phyloP scores from a whole-genome alignment of 2,329 filamentous ascomycete species.

The Diaporthe sp. region DNA sequence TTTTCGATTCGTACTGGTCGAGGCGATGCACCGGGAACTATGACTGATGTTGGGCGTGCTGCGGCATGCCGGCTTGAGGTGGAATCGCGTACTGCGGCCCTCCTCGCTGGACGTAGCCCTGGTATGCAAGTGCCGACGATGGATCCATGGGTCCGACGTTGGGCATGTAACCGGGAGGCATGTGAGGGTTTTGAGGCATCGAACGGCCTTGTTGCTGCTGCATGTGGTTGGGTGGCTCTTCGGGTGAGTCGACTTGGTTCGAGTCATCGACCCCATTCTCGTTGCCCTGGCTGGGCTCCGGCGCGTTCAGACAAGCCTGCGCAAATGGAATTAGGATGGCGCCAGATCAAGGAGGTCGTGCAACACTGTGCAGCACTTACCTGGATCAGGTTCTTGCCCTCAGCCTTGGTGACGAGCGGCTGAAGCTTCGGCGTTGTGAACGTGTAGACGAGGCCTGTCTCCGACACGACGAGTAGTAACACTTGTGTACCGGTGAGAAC shows the following conservation, averaged over 20 bases:
- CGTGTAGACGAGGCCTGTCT: slow-evolving; percentile 97
- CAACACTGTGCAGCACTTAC: slow-evolving; percentile 65
- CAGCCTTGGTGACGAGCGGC: slow-evolving; percentile 96
- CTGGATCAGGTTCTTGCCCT: slow-evolving; percentile 99
- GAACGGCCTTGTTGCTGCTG: slow-evolving; percentile 73
- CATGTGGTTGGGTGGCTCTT: slow-evolving; percentile 85
- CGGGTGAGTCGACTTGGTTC: slow-evolving; percentile 88
- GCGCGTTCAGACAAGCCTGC: slow-evolving; percentile 95
- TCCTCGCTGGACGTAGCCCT: slow-evolving; percentile 83
- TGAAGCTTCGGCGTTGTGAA: slow-evolving; percentile 99
- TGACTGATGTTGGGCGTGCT: slow-evolving; percentile 86
- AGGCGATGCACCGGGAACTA: slow-evolving; percentile 54
- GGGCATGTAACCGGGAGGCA: slow-evolving; percentile 75
- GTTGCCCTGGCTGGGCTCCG: slow-evolving; percentile 85
- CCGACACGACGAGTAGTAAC: slow-evolving; percentile 93
- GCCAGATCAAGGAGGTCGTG: slow-evolving; percentile 26
- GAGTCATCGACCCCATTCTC: slow-evolving; percentile 85
- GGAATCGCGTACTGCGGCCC: slow-evolving; percentile 82
- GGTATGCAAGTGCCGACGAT: slow-evolving; percentile 85
- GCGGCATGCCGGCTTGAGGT: slow-evolving; percentile 82
- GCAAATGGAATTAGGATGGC: slow-evolving; percentile 50
- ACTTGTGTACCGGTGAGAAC: slow-evolving; percentile 99
- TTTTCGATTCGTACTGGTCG: slow-evolving; percentile 41
- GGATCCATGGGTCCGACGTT: slow-evolving; percentile 77
- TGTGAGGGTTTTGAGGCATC: slow-evolving; percentile 75